A percentile compares a stretch with the other conserved stretches of the same genome.
Evolutionary conservation across 2,329 filamentous ascomycete species (phyloP).

Genomic region (Hypoxylon sp.): DNA sequence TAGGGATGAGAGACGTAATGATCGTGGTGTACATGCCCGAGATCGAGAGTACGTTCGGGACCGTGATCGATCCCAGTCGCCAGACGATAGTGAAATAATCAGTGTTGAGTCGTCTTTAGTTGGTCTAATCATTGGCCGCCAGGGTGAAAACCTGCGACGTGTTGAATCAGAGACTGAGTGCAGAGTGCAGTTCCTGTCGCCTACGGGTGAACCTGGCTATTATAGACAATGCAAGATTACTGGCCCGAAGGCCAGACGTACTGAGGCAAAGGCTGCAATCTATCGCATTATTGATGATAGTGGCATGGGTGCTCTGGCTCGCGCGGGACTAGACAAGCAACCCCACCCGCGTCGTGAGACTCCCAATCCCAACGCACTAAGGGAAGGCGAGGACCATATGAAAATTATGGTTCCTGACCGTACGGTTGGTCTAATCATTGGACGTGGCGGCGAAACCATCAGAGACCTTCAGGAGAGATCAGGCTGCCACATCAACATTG

Average conservation of each 20-base stretch:
- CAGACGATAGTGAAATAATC: constrained; percentile 84
- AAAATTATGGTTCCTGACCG: constrained; percentile 96
- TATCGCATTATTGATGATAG: constrained; percentile 91
- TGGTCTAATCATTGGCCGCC: constrained; percentile 89
- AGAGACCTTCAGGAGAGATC: constrained; percentile 91
- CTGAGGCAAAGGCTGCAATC: constrained; percentile 85
- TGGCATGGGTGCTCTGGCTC: constrained; percentile 67
- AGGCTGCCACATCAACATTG: constrained; percentile 96
- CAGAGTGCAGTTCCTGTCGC: constrained; percentile 88
- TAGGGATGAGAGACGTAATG: constrained; percentile 84
- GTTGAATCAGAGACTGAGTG: constrained; percentile 87
- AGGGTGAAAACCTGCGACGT: constrained; percentile 88
- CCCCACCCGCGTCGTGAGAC: constrained; percentile 53
- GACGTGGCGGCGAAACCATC: constrained; percentile 93
- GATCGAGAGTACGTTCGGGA: constrained; percentile 73
- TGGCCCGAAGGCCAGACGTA: constrained; percentile 77
- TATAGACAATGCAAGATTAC: constrained; percentile 89
- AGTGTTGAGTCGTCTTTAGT: constrained; percentile 89
- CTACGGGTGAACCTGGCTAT: constrained; percentile 76
- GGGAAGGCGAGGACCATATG: constrained; percentile 85
- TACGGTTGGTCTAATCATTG: constrained; percentile 92
- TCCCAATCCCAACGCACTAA: constrained; percentile 63
- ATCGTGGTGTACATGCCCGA: constrained; percentile 67
- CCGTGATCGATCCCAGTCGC: constrained; percentile 81
- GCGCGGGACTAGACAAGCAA: constrained; percentile 61